These are phyloP conservation scores for Phytopythium sindhum DNA, from an alignment of 352 stramenopile genomes.

Conservation along the genomic window DNA sequence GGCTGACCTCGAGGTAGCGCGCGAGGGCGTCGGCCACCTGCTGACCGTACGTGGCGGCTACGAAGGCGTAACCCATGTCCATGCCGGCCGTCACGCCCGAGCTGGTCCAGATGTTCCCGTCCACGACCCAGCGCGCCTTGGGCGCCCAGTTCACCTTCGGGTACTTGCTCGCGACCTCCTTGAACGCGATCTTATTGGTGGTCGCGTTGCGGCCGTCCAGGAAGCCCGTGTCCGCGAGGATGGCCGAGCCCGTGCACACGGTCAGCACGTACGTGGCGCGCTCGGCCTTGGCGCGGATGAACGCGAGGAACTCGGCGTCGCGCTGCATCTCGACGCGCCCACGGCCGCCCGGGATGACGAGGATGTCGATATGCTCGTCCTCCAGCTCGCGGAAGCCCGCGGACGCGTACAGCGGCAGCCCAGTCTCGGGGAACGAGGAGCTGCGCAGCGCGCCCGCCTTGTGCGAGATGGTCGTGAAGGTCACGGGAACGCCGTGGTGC, in stretches of 20 bases:
- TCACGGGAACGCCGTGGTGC: slow-evolving; percentile 33
- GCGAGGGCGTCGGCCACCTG: slow-evolving; percentile 27
- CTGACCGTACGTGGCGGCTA: slow-evolving; percentile 24
- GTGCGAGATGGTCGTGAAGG: slow-evolving; percentile 49
- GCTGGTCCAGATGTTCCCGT: slow-evolving; percentile 55
- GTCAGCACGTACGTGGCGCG: slow-evolving; percentile 37
- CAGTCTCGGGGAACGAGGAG: slow-evolving; percentile 23
- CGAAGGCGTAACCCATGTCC: slow-evolving; percentile 58
- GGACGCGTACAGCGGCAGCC: slow-evolving; percentile 35
- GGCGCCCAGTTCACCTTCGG: slow-evolving; percentile 45
- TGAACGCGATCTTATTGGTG: slow-evolving; percentile 63
- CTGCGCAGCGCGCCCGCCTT: slow-evolving; percentile 28
- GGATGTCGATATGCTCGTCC: slow-evolving; percentile 32
- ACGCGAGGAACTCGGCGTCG: slow-evolving; percentile 35
- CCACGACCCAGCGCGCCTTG: slow-evolving; percentile 57
- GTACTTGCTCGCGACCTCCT: slow-evolving; percentile 23
- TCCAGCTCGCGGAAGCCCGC: slow-evolving; percentile 23
- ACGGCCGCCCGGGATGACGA: slow-evolving; percentile 37
- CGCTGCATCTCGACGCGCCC: slow-evolving; percentile 28
- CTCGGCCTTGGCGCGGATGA: slow-evolving; percentile 27
- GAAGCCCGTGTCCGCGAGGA: slow-evolving; percentile 40
- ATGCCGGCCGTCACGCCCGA: slow-evolving; percentile 60
- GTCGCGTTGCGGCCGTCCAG: slow-evolving; percentile 44
- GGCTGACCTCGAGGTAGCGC: slow-evolving; percentile 35
- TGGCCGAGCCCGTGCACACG: slow-evolving; percentile 49